phyloP scores from a whole-genome alignment of 108 stramenopile species.

The Nannochloropsis oceanica region DNA sequence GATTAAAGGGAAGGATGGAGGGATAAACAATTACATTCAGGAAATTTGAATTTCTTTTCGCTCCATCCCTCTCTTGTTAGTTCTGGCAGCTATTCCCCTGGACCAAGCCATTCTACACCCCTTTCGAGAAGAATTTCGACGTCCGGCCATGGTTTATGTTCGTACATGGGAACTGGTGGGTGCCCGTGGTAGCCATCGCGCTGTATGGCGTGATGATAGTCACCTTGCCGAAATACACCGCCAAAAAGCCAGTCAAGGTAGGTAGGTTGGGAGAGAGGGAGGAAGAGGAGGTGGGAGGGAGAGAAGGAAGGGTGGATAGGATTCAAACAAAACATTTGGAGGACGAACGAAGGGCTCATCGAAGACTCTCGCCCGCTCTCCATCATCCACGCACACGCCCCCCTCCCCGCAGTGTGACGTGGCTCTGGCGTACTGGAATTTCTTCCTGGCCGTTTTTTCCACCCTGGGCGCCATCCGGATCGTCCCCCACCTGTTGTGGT shows the following conservation, averaged over 20 bases:
- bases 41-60: too few species aligned
- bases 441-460: conserved; percentile 62
- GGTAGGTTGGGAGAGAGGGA: neutral
- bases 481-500: conserved; percentile 64
- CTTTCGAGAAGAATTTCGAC: neutral
- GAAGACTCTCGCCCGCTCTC: neutral
- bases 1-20: too few species aligned
- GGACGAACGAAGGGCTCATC: too few species aligned
- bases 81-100: neutral
- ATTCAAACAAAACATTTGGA: too few species aligned
- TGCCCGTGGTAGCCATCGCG: conserved; percentile 7
- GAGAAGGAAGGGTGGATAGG: too few species aligned
- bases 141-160: neutral
- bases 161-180: neutral
- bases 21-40: too few species aligned
- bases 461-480: conserved; percentile 67
- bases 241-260: neutral
- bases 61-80: neutral
- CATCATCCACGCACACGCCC: neutral
- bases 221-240: conserved; percentile 9
- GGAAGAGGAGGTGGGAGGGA: neutral
- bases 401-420: neutral
- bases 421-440: conserved; percentile 57
- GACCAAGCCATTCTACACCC: neutral
- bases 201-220: conserved; percentile 22